Evolutionary conservation across 2,329 filamentous ascomycete species (phyloP).

Genomic region (Exserohilum rostratum): DNA sequence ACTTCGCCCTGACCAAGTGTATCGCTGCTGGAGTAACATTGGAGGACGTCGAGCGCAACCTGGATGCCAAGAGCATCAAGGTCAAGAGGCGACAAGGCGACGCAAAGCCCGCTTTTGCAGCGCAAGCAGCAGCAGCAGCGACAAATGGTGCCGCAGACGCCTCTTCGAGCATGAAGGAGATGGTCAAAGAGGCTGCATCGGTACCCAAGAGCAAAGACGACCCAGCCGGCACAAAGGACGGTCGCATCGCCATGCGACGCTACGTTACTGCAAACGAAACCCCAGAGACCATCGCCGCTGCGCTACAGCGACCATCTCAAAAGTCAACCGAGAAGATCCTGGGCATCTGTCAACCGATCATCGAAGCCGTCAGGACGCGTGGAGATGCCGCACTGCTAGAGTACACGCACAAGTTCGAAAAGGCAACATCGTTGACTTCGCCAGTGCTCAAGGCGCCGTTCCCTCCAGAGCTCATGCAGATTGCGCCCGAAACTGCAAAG

Average conservation of each 20-base stretch:
- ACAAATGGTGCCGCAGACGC: slow-evolving; percentile 21
- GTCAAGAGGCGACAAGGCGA: slow-evolving; percentile 92
- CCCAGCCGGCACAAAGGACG: slow-evolving; percentile 55
- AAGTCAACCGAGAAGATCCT: slow-evolving; percentile 94
- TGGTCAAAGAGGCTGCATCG: slow-evolving; percentile 59
- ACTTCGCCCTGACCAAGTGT: slow-evolving; percentile 93
- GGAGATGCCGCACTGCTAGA: slow-evolving; percentile 88
- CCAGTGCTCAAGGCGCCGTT: slow-evolving; percentile 92
- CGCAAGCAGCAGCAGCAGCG: slow-evolving; percentile 68
- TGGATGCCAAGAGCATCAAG: slow-evolving; percentile 94
- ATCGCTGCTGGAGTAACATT: slow-evolving; percentile 82
- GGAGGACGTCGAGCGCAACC: slow-evolving; percentile 86
- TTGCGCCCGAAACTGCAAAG: slow-evolving; percentile 80
- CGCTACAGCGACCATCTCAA: slow-evolving; percentile 87
- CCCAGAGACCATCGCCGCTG: slow-evolving; percentile 70
- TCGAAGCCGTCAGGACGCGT: slow-evolving; percentile 80
- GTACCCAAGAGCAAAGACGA: slow-evolving; percentile 61
- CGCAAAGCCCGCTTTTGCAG: slow-evolving; percentile 90
- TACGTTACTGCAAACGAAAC: slow-evolving; percentile 72
- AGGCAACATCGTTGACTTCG: slow-evolving; percentile 86
- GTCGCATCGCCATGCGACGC: slow-evolving; percentile 81
- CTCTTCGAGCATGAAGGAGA: slow-evolving; percentile 44
- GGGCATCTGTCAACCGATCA: slow-evolving; percentile 87
- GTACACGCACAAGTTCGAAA: slow-evolving; percentile 98
- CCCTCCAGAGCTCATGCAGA: slow-evolving; percentile 80